A percentile compares a stretch with the other conserved stretches of the same genome.
Evolutionary conservation across 768 basidiomycete species (phyloP).

Genomic region (Chalciporus chontae): DNA sequence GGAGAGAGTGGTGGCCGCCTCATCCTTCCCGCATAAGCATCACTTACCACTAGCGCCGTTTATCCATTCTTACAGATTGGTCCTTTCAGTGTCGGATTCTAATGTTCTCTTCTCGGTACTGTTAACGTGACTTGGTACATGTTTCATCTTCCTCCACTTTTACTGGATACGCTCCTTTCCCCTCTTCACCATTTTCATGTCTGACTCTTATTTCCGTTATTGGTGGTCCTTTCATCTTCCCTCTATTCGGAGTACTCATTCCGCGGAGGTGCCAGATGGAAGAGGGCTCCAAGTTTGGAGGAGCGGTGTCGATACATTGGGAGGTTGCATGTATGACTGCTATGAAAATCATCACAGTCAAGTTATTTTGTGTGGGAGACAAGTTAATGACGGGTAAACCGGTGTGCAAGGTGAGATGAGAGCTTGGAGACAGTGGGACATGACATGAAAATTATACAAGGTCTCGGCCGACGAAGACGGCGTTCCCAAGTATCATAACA

Average conservation of each 20-base stretch:
- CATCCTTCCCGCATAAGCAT: constrained; percentile 24
- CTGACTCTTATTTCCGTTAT: constrained; percentile 29
- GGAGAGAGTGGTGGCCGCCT: constrained; percentile 29
- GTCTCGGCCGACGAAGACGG: too few relatives aligned
- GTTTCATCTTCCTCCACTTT: constrained; percentile 21
- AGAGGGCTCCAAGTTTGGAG: constrained; percentile 59
- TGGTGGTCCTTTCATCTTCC: constrained; percentile 70
- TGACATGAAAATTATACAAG: constrained; percentile 17
- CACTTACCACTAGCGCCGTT: constrained; percentile 32
- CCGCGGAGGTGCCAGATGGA: constrained; percentile 55
- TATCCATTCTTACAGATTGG: constrained; percentile 28
- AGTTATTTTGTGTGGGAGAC: too few relatives aligned
- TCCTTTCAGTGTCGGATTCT: constrained; percentile 22
- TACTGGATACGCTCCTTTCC: constrained; percentile 18
- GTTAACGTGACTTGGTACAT: constrained; percentile 21
- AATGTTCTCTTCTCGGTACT: constrained; percentile 20
- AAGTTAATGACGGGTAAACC: too few relatives aligned
- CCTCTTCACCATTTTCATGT: constrained; percentile 20
- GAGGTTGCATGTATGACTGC: constrained; percentile 1
- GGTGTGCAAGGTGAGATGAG: constrained; percentile 81
- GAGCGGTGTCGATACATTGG: not conserved
- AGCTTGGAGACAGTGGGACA: constrained; percentile 63
- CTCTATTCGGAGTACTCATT: constrained; percentile 39
- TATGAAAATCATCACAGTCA: not conserved
- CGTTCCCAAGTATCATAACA: constrained; percentile 3